Base-by-base conservation (phyloP, 2,329 filamentous ascomycete species). In the Parafenestella ontariensis region DNA sequence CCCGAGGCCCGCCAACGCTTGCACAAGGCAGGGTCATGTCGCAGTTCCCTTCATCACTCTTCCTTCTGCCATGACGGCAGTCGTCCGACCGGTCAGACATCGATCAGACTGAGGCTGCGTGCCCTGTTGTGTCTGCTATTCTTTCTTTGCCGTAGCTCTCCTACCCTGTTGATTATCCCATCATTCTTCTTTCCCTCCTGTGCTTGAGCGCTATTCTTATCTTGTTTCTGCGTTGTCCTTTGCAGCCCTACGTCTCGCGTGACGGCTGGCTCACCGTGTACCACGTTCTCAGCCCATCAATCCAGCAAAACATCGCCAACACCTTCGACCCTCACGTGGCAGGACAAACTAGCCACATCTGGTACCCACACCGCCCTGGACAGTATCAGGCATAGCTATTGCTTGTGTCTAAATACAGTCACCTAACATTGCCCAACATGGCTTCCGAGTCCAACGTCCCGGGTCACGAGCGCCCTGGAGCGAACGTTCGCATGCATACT, bases 391-490 rank as follows among this genome's bases (percentile, higher is more conserved):
- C 37, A 24, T n/a, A 18, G 3, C 17, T 40, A 21, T 2, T 24
- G 24, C 52, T 50, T 46, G 44, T 37, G 37, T 51, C 52, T 45
- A 42, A 45, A 48, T 58, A 64, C 65, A 56, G 39, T 54, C 55
- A 46, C 48, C 55, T 52, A 53, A 53, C 52, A 42, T 44, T 31
- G 41, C 33, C 52, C 56, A 54, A 49, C 24, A 70, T 70, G 66
- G 59, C 59, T 46, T 50, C 55, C 46, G 61, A 58, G 23, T 46
- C 49, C 24, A 45, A 57, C 29, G 47, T 49, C 42, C 52, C 58
- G 52, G 56, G 65, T 43, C 26, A 51, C 43, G 59, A 66, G 47
- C 58, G 58, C 54, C 62, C 63, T 61, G 46, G 46, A 41, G 56
- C 55, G 33, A 54, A 49, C 28, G 54, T 39, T 41, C 67, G 65